Evolutionary conservation across 2,329 filamentous ascomycete species (phyloP), one percentile per base, ranked within the genome.

Genomic region (Colletotrichum sp.): DNA sequence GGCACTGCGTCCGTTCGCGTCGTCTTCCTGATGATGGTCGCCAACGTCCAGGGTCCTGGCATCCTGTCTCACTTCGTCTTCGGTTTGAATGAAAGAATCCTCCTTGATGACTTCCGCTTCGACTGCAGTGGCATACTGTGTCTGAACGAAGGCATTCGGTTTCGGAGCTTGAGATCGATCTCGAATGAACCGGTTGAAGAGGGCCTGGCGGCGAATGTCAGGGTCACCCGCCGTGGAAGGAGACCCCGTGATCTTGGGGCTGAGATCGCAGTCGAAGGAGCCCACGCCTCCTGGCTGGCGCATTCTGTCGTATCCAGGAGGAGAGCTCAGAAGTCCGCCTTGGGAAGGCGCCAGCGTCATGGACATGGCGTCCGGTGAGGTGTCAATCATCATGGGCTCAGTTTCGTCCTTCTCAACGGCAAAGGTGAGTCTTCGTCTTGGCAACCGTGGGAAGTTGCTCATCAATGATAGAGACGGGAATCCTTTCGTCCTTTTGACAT

Each of bases 201-300:
- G 1, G 1, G 43, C 43, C 43, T 51, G 6, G 9, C 6, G n/a
- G 3, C n/a, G 43, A 0, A 21, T 51, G 13, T 51, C 43, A 6
- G 43, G n/a, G 43, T 51, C 3, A 21, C 43, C 21, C 43, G n/a
- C n/a, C 11, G n/a, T 21, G 8, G 8, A 21, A 51, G 11, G 43
- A 51, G 43, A 51, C 3, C 2, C 12, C 43, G n/a, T n/a, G 1
- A 0, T 21, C 3, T 11, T 21, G 21, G 11, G 12, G 11, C 11
- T 51, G 11, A 11, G 6, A 13, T 51, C 18, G 11, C 43, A 51
- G 43, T 51, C n/a, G 11, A 51, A 21, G n/a, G 9, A 13, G 11
- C 8, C 12, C n/a, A 5, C n/a, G 12, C 9, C n/a, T 13, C n/a
- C 0, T 21, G 1, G n/a, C 43, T 51, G 43, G 6, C n/a, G n/a